These are phyloP conservation scores for Barnettozyma wickerhamii DNA, from an alignment of 805 yeast genomes.

Conservation along the genomic window DNA sequence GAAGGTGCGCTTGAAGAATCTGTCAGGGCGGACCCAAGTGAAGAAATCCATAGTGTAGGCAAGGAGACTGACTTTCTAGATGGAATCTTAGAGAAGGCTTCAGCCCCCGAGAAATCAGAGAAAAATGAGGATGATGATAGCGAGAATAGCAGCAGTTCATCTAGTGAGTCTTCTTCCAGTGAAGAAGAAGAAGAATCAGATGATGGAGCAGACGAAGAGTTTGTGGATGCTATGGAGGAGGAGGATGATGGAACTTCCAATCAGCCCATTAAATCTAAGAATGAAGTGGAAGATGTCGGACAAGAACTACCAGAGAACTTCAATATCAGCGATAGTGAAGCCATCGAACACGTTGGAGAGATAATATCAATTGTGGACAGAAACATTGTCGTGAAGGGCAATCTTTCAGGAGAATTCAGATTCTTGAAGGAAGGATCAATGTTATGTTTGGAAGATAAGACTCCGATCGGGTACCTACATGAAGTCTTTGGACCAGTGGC, in stretches of 20 bases:
- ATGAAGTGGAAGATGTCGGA: conserved; percentile 74
- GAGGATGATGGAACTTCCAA: conserved; percentile 15
- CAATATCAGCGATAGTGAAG: conserved; percentile 50
- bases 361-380: conserved; percentile 66
- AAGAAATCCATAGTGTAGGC: neutral
- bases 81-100: conserved; percentile 4
- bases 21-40: no score
- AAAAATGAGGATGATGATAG: conserved; percentile 17
- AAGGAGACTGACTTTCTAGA: conserved; percentile 5
- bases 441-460: conserved; percentile 69
- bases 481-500: conserved; percentile 90
- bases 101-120: conserved; percentile 5
- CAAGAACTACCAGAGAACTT: conserved; percentile 67
- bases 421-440: conserved; percentile 79
- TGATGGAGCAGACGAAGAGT: conserved; percentile 9
- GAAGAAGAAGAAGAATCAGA: conserved; percentile 3
- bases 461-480: conserved; percentile 68
- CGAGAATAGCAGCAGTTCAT: conserved; percentile 8
- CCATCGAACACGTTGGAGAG: conserved; percentile 68
- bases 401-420: conserved; percentile 76
- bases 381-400: conserved; percentile 68
- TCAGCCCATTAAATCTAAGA: conserved; percentile 69
- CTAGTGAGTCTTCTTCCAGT: conserved; percentile 5
- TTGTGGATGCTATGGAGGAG: conserved; percentile 14
- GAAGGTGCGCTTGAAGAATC: no score